Percentiles rank a stretch among this genome's conserved stretches.
Conservation (phyloP, 2,329 filamentous ascomycete species). For the Didymella exigua region DNA sequence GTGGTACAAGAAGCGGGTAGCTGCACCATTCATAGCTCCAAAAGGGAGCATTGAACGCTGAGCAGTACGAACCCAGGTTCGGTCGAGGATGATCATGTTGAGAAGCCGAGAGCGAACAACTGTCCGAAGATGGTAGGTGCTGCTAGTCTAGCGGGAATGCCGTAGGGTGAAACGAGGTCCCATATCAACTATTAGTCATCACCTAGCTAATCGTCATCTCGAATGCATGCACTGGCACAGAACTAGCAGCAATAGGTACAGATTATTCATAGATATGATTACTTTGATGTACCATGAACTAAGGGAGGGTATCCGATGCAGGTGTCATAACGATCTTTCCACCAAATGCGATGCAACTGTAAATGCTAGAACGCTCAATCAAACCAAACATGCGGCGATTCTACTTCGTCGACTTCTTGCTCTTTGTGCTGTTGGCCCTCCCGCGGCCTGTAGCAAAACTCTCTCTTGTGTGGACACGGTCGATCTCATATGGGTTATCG, state of each 20-base stretch:
- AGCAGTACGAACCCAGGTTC: background rate
- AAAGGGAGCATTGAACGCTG: background rate
- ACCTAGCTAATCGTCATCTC: background rate
- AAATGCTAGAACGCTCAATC: slow-evolving; percentile 19
- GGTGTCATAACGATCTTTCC: slow-evolving; percentile 8
- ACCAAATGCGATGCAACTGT: slow-evolving; percentile 17
- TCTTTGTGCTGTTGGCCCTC: slow-evolving; percentile 25
- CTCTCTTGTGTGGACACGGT: slow-evolving; percentile 55
- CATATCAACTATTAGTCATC: slow-evolving; percentile 2
- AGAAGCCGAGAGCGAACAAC: slow-evolving; percentile 8
- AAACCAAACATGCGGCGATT: slow-evolving; percentile 2
- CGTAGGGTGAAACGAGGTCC: slow-evolving; percentile 5
- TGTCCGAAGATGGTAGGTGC: slow-evolving; percentile 18
- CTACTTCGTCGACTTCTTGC: slow-evolving; percentile 18
- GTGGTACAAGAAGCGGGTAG: background rate
- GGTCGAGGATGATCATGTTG: slow-evolving; percentile 11
- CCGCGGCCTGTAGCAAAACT: slow-evolving; percentile 46
- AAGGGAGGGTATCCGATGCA: slow-evolving; percentile 33
- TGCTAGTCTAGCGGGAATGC: slow-evolving; percentile 4
- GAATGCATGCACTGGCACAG: background rate
- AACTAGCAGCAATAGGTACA: background rate
- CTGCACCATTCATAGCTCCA: slow-evolving; percentile 17
- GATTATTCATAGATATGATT: background rate
- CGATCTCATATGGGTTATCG: slow-evolving; percentile 57
- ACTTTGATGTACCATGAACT: slow-evolving; percentile 15